Evolutionary conservation across 2,329 filamentous ascomycete species (phyloP).

Genomic region (Cytospora mali): DNA sequence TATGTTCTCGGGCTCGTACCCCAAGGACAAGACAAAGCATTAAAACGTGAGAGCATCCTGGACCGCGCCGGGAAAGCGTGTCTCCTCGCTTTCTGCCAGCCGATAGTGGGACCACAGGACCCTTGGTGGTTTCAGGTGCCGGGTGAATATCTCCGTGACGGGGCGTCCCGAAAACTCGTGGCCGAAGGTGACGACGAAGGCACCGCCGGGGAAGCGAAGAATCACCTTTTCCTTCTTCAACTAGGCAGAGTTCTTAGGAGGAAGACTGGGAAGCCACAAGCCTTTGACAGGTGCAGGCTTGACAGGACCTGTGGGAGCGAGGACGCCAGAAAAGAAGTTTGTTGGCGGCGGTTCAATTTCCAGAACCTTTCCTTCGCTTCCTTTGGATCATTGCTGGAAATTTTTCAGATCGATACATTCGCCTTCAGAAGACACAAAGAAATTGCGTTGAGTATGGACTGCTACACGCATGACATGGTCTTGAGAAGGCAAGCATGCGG

Average conservation of each 20-base stretch:
- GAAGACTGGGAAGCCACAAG: neutral
- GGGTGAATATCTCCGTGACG: neutral
- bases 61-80: neutral
- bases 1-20: neutral
- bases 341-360: neutral
- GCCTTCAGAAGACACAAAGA: neutral
- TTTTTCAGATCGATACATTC: neutral
- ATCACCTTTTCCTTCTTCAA: neutral
- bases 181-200: neutral
- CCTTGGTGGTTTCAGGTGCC: neutral
- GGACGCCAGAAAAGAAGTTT: neutral
- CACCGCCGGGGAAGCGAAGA: slow-evolving; percentile 1
- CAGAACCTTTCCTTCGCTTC: neutral
- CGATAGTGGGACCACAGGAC: slow-evolving; percentile 4
- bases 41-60: slow-evolving; percentile 6
- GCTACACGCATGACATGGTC: neutral
- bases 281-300: neutral
- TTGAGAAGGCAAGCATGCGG: neutral
- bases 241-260: neutral
- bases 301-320: neutral
- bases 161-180: slow-evolving; percentile 2
- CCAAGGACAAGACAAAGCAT: neutral
- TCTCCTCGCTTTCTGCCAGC: neutral
- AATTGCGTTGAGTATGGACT: neutral
- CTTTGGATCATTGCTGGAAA: neutral